Evolutionary conservation across 2,329 filamentous ascomycete genomes (phyloP), one percentile per base, ranked within the genome.

Genomic region (Monascus ruber): DNA sequence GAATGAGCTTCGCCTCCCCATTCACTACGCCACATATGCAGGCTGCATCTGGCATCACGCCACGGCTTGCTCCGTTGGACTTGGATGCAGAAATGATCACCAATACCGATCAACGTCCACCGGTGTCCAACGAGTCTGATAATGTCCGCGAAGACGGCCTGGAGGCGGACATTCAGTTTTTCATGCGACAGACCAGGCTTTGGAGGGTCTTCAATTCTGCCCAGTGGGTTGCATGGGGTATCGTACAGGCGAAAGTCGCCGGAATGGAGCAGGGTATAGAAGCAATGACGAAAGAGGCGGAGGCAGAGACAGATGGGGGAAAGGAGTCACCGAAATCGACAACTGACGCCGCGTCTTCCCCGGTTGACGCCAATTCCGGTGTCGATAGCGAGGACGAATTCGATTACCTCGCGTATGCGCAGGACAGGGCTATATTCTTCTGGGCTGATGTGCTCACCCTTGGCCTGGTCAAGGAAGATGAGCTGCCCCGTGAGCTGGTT

Each of bases 201-300:
- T 98, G 91, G 91, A 78, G 91, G 3, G 70, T 85, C 0, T 85
- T 86, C 31, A 94, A 91, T 63, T 87, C 82, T 29, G 86, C 85
- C 2, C 78, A 84, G 64, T 98, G 91, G 91, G 77, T 93, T 24
- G 85, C 87, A 1, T 98, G 91, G 91, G 91, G 91, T 24, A 85
- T 96, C 45, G 83, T 98, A 37, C 91, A 98, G 64, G 89, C 91
- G 35, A 88, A 91, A 58, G 72, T 94, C 1, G 79, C 85, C 0
- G 85, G 80, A 0, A 70, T 89, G 57, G 76, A 81, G 37, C 62
- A 63, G 41, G 62, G 57, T 7, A 51, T 59, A 33, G 40, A 45
- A 35, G 47, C 39, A 8, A 40, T 41, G n/a, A 46, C 50, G 33
- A 41, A 44, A 32, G 42, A 42, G 8, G 52, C 44, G 17, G 44